phyloP scores from a whole-genome alignment of 306 rosid species.

The Casuarina glauca region DNA sequence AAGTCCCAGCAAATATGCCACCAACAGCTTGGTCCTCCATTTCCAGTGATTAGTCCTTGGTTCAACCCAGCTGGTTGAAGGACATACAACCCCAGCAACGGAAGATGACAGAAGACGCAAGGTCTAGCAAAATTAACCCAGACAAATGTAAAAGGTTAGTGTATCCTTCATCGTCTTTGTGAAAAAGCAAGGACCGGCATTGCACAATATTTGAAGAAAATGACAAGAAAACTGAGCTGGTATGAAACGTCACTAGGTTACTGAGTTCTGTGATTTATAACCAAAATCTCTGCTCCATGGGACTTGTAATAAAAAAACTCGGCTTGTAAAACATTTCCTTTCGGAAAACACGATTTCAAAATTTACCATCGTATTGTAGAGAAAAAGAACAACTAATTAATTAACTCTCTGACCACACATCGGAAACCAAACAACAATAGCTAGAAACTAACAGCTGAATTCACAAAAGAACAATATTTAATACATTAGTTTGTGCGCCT shows the following conservation, averaged over 20 bases:
- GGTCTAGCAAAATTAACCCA: not conserved
- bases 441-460: conserved; percentile 1
- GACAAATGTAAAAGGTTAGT: not conserved
- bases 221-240: not conserved
- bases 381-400: not conserved
- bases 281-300: not conserved
- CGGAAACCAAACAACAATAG: not conserved
- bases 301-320: not conserved
- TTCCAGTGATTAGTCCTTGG: conserved; percentile 23
- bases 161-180: not conserved
- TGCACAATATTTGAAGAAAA: not conserved
- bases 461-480: not conserved
- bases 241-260: not conserved
- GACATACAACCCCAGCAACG: conserved; percentile 3
- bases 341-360: not conserved
- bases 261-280: not conserved
- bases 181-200: not conserved
- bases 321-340: not conserved
- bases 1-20: conserved; percentile 32
- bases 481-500: not conserved
- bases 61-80: conserved; percentile 33
- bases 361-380: not conserved
- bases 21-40: conserved; percentile 50
- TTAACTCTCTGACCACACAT: not conserved
- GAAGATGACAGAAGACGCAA: conserved; percentile 19